Percentiles rank a stretch among this genome's conserved stretches.
Conservation (phyloP, 2,329 filamentous ascomycete species). For the Colletotrichum tanaceti region DNA sequence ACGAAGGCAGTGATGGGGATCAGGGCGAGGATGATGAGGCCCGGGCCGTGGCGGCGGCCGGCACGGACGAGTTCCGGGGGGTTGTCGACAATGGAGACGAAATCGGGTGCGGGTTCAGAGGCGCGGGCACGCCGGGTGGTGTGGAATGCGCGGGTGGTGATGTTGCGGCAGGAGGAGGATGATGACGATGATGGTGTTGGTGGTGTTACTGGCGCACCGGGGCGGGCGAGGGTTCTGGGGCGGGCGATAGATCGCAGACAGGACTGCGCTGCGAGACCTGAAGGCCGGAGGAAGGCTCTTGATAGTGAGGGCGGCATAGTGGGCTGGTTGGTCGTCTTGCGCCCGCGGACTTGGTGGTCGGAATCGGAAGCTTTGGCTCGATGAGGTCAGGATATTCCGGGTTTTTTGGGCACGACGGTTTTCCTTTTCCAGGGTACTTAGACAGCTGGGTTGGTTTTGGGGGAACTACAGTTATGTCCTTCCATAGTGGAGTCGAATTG, state of each 20-base stretch:
- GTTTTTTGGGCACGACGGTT: slow-evolving; percentile 10
- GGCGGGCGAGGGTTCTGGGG: not conserved
- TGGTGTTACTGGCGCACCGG: not conserved
- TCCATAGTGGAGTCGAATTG: slow-evolving; percentile 12
- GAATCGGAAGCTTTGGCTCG: slow-evolving; percentile 12
- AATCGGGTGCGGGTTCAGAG: slow-evolving; percentile 63
- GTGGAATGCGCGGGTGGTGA: slow-evolving; percentile 31
- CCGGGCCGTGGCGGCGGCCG: slow-evolving; percentile 79
- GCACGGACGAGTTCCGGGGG: slow-evolving; percentile 83
- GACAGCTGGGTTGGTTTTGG: not conserved
- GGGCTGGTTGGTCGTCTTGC: not conserved
- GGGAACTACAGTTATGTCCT: slow-evolving; percentile 7
- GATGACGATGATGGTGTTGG: not conserved
- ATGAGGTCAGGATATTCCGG: slow-evolving; percentile 37
- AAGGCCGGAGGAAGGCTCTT: slow-evolving; percentile 16
- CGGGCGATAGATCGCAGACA: slow-evolving; percentile 13
- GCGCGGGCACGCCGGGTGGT: slow-evolving; percentile 39
- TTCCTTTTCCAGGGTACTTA: slow-evolving; percentile 23
- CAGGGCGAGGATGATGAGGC: slow-evolving; percentile 82
- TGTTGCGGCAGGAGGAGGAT: not conserved
- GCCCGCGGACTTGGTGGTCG: slow-evolving; percentile 1
- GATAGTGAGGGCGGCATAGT: slow-evolving; percentile 31
- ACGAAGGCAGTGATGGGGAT: slow-evolving; percentile 93
- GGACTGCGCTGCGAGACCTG: not conserved
- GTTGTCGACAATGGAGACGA: slow-evolving; percentile 87